Conservation (phyloP, 495 filamentous ascomycete genomes). For the Lasiosphaeris hirsuta region DNA sequence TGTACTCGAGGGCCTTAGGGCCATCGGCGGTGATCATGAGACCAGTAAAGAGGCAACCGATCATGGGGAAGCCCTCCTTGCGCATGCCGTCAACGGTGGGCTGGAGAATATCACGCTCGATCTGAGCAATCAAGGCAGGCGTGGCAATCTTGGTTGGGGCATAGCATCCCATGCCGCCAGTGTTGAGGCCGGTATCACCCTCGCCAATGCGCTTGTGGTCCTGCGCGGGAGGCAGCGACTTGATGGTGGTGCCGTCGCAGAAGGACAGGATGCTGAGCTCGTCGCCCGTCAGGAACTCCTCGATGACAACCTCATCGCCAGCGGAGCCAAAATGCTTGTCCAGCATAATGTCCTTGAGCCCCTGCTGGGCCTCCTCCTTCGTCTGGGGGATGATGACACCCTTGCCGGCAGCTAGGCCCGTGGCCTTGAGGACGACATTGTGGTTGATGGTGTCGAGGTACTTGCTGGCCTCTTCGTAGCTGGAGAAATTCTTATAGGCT, state of each 20-base stretch:
- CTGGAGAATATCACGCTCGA: conserved; percentile 79
- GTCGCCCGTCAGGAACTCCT: conserved; percentile 89
- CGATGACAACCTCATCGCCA: conserved; percentile 91
- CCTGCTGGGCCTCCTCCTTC: conserved; percentile 77
- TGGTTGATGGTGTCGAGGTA: conserved; percentile 75
- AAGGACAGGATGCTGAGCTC: conserved; percentile 90
- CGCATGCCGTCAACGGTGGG: conserved; percentile 90
- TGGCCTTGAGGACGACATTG: conserved; percentile 85
- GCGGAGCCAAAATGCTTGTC: conserved; percentile 82
- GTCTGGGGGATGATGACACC: conserved; percentile 82
- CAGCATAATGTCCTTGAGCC: conserved; percentile 85
- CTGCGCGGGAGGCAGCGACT: conserved; percentile 85
- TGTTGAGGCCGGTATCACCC: conserved; percentile 88
- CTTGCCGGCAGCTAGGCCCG: conserved; percentile 84
- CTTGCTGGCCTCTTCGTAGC: conserved; percentile 69
- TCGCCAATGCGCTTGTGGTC: conserved; percentile 95
- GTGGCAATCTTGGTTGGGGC: conserved; percentile 83
- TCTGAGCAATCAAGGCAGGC: conserved; percentile 65
- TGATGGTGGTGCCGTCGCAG: conserved; percentile 82
- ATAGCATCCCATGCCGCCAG: conserved; percentile 98
- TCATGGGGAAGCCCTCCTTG: conserved; percentile 72
- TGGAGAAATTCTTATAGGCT: conserved; percentile 79
- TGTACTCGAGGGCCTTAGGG: conserved; percentile 92
- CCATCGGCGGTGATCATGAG: conserved; percentile 90
- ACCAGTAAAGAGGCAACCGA: conserved; percentile 89